Conservation (phyloP, 495 filamentous ascomycete genomes). For the Sphaerosporella brunnea region DNA sequence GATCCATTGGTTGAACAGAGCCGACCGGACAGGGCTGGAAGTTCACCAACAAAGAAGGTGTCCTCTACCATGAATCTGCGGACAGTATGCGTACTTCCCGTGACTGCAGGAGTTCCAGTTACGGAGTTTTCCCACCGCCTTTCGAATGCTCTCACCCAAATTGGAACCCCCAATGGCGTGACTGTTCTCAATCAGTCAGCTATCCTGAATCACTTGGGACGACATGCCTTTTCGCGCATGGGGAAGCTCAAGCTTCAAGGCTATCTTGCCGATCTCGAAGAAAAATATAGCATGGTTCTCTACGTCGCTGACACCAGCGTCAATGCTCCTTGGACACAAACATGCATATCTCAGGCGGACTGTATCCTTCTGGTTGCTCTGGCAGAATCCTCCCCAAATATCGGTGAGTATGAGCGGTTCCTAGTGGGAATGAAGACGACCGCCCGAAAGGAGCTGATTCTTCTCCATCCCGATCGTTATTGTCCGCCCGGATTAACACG, state of each 20-base stretch:
- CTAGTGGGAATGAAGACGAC: conserved; percentile 94
- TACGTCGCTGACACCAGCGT: conserved; percentile 97
- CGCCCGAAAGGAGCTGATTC: conserved; percentile 77
- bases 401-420: conserved; percentile 93
- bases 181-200: conserved; percentile 85
- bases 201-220: conserved; percentile 81
- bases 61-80: conserved; percentile 81
- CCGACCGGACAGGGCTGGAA: conserved; percentile 24
- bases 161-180: conserved; percentile 73
- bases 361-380: conserved; percentile 84
- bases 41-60: conserved; percentile 43
- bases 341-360: conserved; percentile 90
- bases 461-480: conserved; percentile 85
- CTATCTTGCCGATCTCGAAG: conserved; percentile 89
- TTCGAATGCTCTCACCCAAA: conserved; percentile 68
- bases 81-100: conserved; percentile 80
- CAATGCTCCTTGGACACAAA: conserved; percentile 94
- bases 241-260: conserved; percentile 91
- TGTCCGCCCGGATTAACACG: conserved; percentile 67
- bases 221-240: conserved; percentile 93
- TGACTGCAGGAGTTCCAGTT: conserved; percentile 80
- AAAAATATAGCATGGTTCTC: conserved; percentile 87
- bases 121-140: conserved; percentile 88
- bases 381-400: conserved; percentile 71
- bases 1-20: conserved; percentile 51